Evolutionary conservation across 176 grass and related monocot species (phyloP).

Genomic region (Olyra latifolia): DNA sequence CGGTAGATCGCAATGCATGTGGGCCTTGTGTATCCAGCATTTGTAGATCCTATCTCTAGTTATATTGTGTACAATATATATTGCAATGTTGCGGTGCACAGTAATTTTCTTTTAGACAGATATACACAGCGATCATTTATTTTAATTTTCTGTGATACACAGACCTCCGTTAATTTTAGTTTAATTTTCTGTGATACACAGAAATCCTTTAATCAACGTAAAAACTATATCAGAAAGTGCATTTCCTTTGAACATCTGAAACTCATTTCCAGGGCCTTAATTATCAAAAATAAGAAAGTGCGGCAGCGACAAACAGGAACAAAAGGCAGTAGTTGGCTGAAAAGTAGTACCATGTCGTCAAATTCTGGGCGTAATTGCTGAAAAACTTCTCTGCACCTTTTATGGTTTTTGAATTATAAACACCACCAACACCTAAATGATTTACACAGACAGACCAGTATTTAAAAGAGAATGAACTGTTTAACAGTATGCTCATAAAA

Average conservation of each 20-base stretch:
- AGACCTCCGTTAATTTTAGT: slow-evolving; percentile 16
- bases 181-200: background rate
- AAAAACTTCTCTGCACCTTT: slow-evolving; percentile 70
- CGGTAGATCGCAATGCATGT: background rate
- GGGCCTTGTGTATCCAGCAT: slow-evolving; percentile 10
- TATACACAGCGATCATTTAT: background rate
- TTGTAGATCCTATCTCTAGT: background rate
- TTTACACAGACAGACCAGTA: background rate
- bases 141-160: background rate
- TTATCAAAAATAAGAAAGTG: background rate
- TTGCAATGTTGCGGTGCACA: background rate
- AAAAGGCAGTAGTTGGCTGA: slow-evolving; percentile 16
- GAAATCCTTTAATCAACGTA: slow-evolving; percentile 24
- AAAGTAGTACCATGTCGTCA: slow-evolving; percentile 55
- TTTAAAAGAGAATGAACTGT: slow-evolving; percentile 10
- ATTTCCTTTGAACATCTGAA: background rate
- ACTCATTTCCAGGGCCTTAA: slow-evolving; percentile 12
- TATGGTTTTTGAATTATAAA: slow-evolving; percentile 90
- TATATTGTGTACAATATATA: background rate
- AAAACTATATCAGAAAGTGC: slow-evolving; percentile 2
- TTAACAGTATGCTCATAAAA: slow-evolving; percentile 7
- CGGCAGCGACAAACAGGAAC: background rate
- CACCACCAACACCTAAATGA: slow-evolving; percentile 62
- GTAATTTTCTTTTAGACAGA: slow-evolving; percentile 1
- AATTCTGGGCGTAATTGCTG: slow-evolving; percentile 43